phyloP scores from a whole-genome alignment of 83 land plant genomes.

The Thuja plicata region DNA sequence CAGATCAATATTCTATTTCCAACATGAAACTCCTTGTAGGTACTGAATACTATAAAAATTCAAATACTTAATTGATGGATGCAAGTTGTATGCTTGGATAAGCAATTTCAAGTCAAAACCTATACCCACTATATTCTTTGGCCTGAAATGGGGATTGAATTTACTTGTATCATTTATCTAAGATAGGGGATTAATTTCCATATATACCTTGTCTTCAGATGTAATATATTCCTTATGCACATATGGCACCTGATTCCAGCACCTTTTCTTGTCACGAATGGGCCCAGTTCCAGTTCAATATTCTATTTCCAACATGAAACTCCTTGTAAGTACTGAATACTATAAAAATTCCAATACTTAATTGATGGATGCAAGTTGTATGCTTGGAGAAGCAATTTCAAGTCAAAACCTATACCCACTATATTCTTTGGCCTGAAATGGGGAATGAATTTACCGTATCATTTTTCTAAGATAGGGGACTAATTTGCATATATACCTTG shows the following conservation, averaged over 20 bases:
- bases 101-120: neutral
- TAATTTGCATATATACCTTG: neutral
- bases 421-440: neutral
- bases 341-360: no score
- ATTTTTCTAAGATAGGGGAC: neutral
- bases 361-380: no score
- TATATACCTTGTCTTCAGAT: neutral
- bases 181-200: neutral
- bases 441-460: neutral
- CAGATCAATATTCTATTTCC: neutral
- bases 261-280: neutral
- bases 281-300: neutral
- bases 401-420: neutral
- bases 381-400: no score
- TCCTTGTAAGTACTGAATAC: no score
- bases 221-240: neutral
- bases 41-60: no score
- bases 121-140: neutral
- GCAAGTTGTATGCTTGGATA: no score
- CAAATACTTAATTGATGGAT: no score
- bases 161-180: neutral
- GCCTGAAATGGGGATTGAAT: neutral
- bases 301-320: neutral
- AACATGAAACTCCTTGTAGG: no score
- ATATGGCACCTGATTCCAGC: neutral